Evolutionary conservation across 1,284 basidiomycete species (phyloP).

Genomic region (Ustilago curta): DNA sequence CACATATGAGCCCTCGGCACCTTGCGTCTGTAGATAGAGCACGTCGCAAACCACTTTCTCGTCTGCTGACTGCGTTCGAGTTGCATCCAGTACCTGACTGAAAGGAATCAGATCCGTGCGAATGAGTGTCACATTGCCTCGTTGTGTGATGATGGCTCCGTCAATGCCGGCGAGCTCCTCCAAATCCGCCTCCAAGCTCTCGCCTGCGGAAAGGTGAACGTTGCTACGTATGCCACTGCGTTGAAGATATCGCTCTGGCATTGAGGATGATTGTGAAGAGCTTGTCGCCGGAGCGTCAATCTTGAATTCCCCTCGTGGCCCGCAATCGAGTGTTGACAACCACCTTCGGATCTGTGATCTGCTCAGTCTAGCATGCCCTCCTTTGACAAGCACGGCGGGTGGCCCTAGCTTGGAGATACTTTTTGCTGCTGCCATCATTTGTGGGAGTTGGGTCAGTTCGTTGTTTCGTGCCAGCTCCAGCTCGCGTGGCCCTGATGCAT

Average conservation of each 20-base stretch:
- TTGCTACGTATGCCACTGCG: constrained; percentile 1
- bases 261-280: background rate
- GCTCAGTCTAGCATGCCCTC: constrained; percentile 78
- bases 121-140: constrained; percentile 32
- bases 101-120: constrained; percentile 45
- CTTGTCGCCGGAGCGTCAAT: background rate
- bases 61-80: background rate
- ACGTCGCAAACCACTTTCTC: constrained; percentile 78
- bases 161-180: constrained; percentile 32
- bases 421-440: constrained; percentile 72
- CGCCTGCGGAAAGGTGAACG: background rate
- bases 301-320: background rate
- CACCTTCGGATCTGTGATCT: constrained; percentile 22
- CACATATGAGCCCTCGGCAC: constrained; percentile 65
- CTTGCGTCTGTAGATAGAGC: constrained; percentile 72
- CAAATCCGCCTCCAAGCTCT: constrained; percentile 11
- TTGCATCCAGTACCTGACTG: constrained; percentile 26
- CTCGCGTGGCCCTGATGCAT: constrained; percentile 22
- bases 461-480: constrained; percentile 28
- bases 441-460: constrained; percentile 24
- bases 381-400: constrained; percentile 82
- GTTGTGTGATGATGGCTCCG: constrained; percentile 27
- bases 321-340: constrained; percentile 9
- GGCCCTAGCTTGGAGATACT: constrained; percentile 74
- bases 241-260: constrained; percentile 22